Conservation (phyloP, 148 eudicot genomes). For the Chenopodium quinoa region DNA sequence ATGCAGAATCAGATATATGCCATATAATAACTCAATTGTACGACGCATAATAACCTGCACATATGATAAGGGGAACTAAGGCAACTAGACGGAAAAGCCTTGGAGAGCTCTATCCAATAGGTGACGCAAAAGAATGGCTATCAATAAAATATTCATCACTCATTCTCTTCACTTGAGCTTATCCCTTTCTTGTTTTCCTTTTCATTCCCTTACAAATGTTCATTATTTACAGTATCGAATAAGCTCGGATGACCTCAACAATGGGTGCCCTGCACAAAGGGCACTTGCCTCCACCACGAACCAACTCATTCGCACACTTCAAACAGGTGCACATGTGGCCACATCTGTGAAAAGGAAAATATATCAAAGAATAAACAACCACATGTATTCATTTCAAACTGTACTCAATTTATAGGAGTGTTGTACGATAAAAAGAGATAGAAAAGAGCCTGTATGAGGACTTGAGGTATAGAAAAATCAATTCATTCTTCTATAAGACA, state of each 20-base stretch:
- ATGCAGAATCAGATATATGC: constrained; percentile 19
- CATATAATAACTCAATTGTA: constrained; percentile 19
- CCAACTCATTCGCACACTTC: constrained; percentile 86
- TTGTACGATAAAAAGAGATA: background rate
- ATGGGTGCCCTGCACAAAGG: constrained; percentile 98
- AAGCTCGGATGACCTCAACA: constrained; percentile 88
- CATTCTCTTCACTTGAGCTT: constrained; percentile 16
- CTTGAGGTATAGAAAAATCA: too few species aligned
- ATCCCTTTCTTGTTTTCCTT: constrained; percentile 10
- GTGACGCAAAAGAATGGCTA: constrained; percentile 23
- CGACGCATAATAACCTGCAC: constrained; percentile 19
- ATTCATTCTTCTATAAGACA: too few species aligned
- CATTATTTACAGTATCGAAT: constrained; percentile 75
- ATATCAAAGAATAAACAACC: constrained; percentile 5
- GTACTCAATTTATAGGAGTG: background rate
- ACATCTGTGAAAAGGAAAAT: constrained; percentile 52
- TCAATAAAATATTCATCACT: constrained; percentile 23
- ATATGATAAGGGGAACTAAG: constrained; percentile 12
- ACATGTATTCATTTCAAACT: background rate
- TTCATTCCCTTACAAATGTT: constrained; percentile 13
- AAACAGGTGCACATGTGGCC: constrained; percentile 99
- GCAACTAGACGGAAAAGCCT: constrained; percentile 9
- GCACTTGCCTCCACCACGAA: constrained; percentile 91
- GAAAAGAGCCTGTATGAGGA: background rate
- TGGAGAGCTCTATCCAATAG: constrained; percentile 6